phyloP scores from a whole-genome alignment of 2,329 filamentous ascomycete species.

The Claviceps capensis region DNA sequence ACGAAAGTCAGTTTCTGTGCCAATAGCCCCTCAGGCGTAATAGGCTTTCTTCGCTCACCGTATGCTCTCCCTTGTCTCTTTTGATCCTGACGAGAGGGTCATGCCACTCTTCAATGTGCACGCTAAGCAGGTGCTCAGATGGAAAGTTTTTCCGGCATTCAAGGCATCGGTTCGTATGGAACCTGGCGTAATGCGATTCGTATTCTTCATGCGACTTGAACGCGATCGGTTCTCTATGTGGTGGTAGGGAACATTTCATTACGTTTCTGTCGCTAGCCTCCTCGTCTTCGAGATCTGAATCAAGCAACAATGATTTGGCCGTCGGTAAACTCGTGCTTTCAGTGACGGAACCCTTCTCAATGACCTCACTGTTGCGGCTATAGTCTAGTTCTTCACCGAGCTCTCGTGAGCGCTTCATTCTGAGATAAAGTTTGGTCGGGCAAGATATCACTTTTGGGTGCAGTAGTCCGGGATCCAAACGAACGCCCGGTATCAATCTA shows the following conservation, averaged over 20 bases:
- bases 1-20: background rate
- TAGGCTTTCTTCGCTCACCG: constrained; percentile 37
- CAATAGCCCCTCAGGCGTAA: background rate
- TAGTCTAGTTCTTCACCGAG: constrained; percentile 32
- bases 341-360: constrained; percentile 7
- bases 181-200: constrained; percentile 71
- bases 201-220: constrained; percentile 72
- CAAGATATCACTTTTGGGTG: constrained; percentile 6
- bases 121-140: constrained; percentile 59
- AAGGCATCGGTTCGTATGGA: constrained; percentile 71
- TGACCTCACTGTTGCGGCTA: constrained; percentile 9
- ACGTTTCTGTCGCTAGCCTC: constrained; percentile 24
- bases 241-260: constrained; percentile 74
- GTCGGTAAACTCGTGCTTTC: constrained; percentile 13
- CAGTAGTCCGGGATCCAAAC: background rate
- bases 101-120: constrained; percentile 88
- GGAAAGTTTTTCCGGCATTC: constrained; percentile 84
- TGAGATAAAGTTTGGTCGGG: constrained; percentile 8
- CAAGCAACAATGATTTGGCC: constrained; percentile 48
- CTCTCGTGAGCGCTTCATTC: constrained; percentile 52
- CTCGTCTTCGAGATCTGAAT: constrained; percentile 25
- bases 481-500: background rate
- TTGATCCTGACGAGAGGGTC: constrained; percentile 63
- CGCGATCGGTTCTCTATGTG: constrained; percentile 54
- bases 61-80: constrained; percentile 73